Evolutionary conservation across 2,329 filamentous ascomycete genomes (phyloP).

Genomic region (Botryotinia convoluta): DNA sequence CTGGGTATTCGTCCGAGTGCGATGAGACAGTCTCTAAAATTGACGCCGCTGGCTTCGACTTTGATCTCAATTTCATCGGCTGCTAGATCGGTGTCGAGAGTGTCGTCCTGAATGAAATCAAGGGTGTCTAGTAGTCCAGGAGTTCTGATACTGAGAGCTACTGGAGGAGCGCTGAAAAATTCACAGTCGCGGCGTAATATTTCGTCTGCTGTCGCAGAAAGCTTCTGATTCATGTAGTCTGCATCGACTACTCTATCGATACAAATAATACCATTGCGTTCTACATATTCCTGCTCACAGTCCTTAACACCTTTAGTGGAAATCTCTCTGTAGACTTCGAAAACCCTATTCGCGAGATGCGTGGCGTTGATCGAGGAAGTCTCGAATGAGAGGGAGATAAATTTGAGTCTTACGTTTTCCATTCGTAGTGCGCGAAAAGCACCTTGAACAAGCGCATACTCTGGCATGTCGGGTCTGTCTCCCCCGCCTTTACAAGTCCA

Average conservation of each 20-base stretch:
- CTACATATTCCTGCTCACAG: not conserved
- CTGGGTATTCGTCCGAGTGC: not conserved
- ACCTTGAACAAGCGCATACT: not conserved
- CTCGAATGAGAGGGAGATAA: not conserved
- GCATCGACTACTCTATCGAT: not conserved
- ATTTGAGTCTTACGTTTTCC: not conserved
- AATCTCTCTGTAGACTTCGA: not conserved
- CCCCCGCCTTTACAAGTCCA: not conserved
- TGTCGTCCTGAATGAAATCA: not conserved
- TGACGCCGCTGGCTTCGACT: constrained; percentile 7
- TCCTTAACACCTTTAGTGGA: not conserved
- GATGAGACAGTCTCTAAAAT: not conserved
- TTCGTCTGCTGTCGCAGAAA: not conserved
- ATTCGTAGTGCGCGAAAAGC: not conserved
- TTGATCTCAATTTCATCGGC: not conserved
- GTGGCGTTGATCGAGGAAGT: not conserved
- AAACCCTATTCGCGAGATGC: not conserved
- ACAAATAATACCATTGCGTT: not conserved
- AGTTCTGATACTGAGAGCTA: not conserved
- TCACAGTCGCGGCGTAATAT: not conserved
- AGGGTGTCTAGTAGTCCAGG: not conserved
- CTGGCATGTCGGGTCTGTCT: not conserved
- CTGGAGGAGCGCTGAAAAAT: not conserved
- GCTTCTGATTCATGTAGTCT: not conserved
- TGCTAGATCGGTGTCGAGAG: not conserved